Conservation (phyloP, 192 early-diverging fungal species). For the Piromyces finnis region DNA sequence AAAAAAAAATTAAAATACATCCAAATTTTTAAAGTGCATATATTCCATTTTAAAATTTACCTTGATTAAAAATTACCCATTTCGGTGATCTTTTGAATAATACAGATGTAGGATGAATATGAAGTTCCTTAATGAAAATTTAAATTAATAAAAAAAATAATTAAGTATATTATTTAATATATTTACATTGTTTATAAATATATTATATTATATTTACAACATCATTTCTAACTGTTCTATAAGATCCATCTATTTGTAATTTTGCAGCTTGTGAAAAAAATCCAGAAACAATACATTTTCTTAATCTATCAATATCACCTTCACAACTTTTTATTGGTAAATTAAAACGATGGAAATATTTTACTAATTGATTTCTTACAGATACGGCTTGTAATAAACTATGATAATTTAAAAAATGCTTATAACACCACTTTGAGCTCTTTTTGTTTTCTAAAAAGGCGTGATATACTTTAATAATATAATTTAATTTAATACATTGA, state of each 20-base stretch:
- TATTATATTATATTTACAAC: conserved; percentile 9
- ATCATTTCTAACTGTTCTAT: conserved; percentile 41
- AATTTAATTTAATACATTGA: neutral
- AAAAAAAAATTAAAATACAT: neutral
- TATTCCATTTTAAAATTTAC: too few species aligned
- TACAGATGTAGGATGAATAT: neutral
- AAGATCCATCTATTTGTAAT: conserved; percentile 45
- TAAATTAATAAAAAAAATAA: too few species aligned
- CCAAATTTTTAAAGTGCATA: neutral
- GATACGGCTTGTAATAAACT: conserved; percentile 10
- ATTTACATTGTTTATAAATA: neutral
- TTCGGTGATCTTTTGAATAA: conserved; percentile 21
- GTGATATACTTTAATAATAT: conserved; percentile 14
- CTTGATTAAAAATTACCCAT: conserved; percentile 28
- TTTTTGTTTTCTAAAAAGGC: conserved; percentile 18
- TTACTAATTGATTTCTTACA: conserved; percentile 12
- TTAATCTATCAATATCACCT: conserved; percentile 23
- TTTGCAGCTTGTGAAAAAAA: conserved; percentile 61
- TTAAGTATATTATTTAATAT: too few species aligned
- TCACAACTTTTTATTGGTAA: conserved; percentile 10
- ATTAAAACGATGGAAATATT: conserved; percentile 26
- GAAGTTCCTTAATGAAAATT: conserved; percentile 16
- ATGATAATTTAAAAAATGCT: neutral
- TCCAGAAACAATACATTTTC: conserved; percentile 51
- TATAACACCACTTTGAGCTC: neutral